A percentile compares a stretch with the other conserved stretches of the same genome.
Evolutionary conservation across 2,329 filamentous ascomycete genomes (phyloP).

Genomic region (Colletotrichum sp.): DNA sequence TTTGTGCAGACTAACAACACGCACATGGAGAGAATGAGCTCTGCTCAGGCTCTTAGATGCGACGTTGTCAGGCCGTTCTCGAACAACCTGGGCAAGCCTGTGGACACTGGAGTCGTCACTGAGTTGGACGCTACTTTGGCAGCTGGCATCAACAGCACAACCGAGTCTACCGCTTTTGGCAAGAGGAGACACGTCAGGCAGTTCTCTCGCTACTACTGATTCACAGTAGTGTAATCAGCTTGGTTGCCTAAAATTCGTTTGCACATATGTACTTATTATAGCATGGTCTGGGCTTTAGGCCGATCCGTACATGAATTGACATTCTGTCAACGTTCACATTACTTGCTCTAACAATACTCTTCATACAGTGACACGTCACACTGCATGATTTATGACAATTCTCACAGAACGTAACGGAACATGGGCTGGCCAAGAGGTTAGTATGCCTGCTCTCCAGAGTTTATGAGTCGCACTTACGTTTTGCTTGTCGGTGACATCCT

Average conservation of each 20-base stretch:
- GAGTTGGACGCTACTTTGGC: slow-evolving; percentile 15
- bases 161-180: slow-evolving; percentile 6
- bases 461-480: slow-evolving; percentile 23
- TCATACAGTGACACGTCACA: too few species aligned
- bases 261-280: too few species aligned
- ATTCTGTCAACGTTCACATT: too few species aligned
- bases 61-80: slow-evolving; percentile 10
- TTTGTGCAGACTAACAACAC: slow-evolving; percentile 47
- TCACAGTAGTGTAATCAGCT: neutral
- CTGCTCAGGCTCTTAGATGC: slow-evolving; percentile 17
- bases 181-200: neutral
- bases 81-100: slow-evolving; percentile 19
- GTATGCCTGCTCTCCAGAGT: too few species aligned
- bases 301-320: too few species aligned
- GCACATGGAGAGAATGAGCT: slow-evolving; percentile 43
- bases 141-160: slow-evolving; percentile 11
- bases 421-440: neutral
- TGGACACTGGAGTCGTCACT: slow-evolving; percentile 7
- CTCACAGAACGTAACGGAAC: slow-evolving; percentile 9
- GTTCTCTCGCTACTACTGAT: neutral
- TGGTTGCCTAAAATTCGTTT: too few species aligned
- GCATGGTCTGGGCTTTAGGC: too few species aligned
- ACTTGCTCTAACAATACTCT: too few species aligned
- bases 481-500: slow-evolving; percentile 42
- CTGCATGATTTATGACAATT: too few species aligned